phyloP scores from a whole-genome alignment of 2,329 filamentous ascomycete species.

The Paradendryphiella salina region DNA sequence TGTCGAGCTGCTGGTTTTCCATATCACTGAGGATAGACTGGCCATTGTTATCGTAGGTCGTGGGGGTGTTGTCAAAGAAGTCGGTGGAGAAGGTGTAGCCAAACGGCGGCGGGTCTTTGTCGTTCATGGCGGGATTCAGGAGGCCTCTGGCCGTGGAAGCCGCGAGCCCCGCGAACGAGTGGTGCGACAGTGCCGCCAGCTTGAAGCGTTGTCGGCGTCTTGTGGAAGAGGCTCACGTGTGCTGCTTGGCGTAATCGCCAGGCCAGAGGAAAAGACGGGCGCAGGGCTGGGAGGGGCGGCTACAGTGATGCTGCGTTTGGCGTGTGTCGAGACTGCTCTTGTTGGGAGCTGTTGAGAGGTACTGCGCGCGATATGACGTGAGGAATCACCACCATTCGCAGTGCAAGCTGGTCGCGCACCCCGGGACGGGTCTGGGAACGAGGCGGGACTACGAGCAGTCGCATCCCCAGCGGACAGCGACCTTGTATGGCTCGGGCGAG shows the following conservation, averaged over 20 bases:
- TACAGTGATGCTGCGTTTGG: neutral
- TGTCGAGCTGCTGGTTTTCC: constrained; percentile 35
- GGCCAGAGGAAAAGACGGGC: neutral
- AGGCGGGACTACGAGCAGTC: constrained; percentile 17
- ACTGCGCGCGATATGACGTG: constrained; percentile 21
- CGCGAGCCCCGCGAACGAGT: constrained; percentile 31
- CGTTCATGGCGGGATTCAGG: constrained; percentile 37
- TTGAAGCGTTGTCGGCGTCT: neutral
- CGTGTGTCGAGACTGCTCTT: constrained; percentile 3
- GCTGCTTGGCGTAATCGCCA: neutral
- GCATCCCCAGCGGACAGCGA: constrained; percentile 18
- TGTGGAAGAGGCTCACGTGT: neutral
- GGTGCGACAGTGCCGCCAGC: constrained; percentile 34
- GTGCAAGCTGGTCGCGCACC: constrained; percentile 1
- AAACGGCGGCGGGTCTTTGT: constrained; percentile 42
- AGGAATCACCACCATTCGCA: constrained; percentile 9
- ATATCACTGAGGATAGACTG: constrained; percentile 40
- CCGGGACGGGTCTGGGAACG: constrained; percentile 1
- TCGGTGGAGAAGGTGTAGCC: constrained; percentile 40
- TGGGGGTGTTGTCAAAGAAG: constrained; percentile 24
- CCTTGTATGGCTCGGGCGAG: neutral
- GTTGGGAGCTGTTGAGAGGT: constrained; percentile 18
- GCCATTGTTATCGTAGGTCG: constrained; percentile 23
- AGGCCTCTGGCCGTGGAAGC: constrained; percentile 31
- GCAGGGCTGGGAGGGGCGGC: neutral